phyloP scores from a whole-genome alignment of 2,329 filamentous ascomycete genomes.

The Paracorniculantispora psalliotae region DNA sequence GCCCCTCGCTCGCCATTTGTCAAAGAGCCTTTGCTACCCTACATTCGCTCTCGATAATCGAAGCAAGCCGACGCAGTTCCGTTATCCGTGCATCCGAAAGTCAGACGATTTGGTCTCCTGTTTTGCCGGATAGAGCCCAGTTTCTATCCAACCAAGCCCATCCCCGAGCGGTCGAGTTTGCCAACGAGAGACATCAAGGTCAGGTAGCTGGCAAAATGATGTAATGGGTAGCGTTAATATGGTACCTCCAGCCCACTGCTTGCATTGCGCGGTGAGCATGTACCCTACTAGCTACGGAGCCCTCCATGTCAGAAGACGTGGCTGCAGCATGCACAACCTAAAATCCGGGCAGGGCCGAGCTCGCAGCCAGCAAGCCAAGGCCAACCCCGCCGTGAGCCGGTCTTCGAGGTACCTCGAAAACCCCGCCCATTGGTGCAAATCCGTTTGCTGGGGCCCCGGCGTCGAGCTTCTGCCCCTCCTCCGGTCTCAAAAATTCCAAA shows the following conservation, averaged over 20 bases:
- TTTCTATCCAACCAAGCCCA: neutral
- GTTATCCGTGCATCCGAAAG: conserved; percentile 4
- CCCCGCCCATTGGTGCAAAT: conserved; percentile 9
- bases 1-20: neutral
- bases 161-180: neutral
- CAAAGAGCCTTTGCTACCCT: neutral
- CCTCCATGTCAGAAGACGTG: neutral
- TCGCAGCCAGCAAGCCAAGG: neutral
- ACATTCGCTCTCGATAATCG: conserved; percentile 10
- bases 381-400: conserved; percentile 3
- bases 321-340: neutral
- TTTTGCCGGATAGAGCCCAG: neutral
- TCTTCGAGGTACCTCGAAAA: neutral
- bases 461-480: conserved; percentile 9
- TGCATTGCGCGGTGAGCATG: no score
- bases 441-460: neutral
- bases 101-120: neutral
- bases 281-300: neutral
- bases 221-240: neutral
- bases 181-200: neutral
- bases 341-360: conserved; percentile 7
- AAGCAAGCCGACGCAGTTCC: conserved; percentile 8
- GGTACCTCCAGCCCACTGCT: neutral
- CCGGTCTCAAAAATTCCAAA: conserved; percentile 8
- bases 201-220: neutral